Evolutionary conservation across 1,139 yeast genomes (phyloP), one percentile per base, ranked within the genome.

Genomic region (Pneumocystis wakefieldiae): DNA sequence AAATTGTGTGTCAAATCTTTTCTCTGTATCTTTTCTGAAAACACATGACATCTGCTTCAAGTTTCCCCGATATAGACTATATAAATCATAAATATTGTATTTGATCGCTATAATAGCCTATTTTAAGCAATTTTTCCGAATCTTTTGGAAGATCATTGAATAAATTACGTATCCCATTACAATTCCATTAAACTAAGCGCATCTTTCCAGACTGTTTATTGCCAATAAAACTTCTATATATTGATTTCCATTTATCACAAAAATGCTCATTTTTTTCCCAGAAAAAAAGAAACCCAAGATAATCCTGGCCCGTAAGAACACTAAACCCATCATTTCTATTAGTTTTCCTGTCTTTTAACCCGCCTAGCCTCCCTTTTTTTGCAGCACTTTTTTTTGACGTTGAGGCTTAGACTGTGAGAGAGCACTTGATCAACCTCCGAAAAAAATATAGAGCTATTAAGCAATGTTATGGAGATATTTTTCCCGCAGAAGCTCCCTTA

Each of bases 41-140:
- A 6, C 96, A 81, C 17, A 91, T 76, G 17, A 92, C 76, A 72
- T 92, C 97, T 0, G 86, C 89, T n/a, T 80, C 71, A 66, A 92
- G 74, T 55, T 75, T 71, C 6, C 75, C 73, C 67, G 90, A 85
- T 70, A 86, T 77, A 32, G 73, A 62, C 60, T 64, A 61, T 35
- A 57, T 64, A n/a, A 63, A 61, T 24, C 19, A 61, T 15, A 55
- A 55, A 48, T 24, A 48, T 10, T 24, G 2, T 6, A 28, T 59
- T 64, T 32, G 57, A 60, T 57, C 29, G 55, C 17, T 60, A 6
- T 28, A 24, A 32, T 63, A 63, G 15, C 29, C 28, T 15, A 62
- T 58, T 24, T 62, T 60, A 19, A 60, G 36, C 1, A 19, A 12
- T 37, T 28, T 59, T 35, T 35, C 62, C 15, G 15, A 17, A 29